Evolutionary conservation across 2,329 filamentous ascomycete genomes (phyloP).

Genomic region (Colletotrichum truncatum): DNA sequence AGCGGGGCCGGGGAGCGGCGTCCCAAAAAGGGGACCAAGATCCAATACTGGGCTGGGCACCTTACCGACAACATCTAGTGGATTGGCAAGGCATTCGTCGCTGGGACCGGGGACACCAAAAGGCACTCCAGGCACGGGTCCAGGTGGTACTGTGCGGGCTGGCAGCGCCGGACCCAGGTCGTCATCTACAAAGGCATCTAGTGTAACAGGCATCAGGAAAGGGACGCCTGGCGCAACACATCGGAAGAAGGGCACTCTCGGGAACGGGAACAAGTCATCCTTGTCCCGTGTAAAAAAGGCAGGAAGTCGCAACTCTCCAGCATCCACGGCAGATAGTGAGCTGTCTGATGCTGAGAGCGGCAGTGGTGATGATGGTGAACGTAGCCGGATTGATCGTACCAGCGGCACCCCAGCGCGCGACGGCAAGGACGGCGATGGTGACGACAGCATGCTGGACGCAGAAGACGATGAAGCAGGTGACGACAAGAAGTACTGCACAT

Average conservation of each 20-base stretch:
- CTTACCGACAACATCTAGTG: constrained; percentile 62
- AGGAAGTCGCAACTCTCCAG: constrained; percentile 67
- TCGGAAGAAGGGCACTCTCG: constrained; percentile 56
- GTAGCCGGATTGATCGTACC: constrained; percentile 30
- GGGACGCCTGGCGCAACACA: constrained; percentile 52
- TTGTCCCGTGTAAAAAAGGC: constrained; percentile 70
- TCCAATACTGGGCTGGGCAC: constrained; percentile 57
- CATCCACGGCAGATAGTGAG: constrained; percentile 71
- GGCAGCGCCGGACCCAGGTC: constrained; percentile 70
- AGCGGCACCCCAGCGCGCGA: constrained; percentile 39
- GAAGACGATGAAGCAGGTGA: constrained; percentile 78
- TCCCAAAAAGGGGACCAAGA: constrained; percentile 62
- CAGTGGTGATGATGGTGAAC: constrained; percentile 61
- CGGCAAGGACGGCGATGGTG: constrained; percentile 52
- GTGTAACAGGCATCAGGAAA: constrained; percentile 53
- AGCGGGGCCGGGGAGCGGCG: constrained; percentile 59
- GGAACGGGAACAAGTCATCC: constrained; percentile 62
- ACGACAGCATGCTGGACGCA: constrained; percentile 64
- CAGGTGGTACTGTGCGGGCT: constrained; percentile 53
- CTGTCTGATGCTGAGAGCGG: constrained; percentile 70
- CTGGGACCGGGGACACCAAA: constrained; percentile 72
- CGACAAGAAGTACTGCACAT: constrained; percentile 85
- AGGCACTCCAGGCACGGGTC: constrained; percentile 39
- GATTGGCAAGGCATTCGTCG: constrained; percentile 69
- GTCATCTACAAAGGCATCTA: constrained; percentile 53